These are phyloP conservation scores for Umbelopsis sp. DNA, from an alignment of 192 early-diverging fungal genomes.

Conservation along the genomic window DNA sequence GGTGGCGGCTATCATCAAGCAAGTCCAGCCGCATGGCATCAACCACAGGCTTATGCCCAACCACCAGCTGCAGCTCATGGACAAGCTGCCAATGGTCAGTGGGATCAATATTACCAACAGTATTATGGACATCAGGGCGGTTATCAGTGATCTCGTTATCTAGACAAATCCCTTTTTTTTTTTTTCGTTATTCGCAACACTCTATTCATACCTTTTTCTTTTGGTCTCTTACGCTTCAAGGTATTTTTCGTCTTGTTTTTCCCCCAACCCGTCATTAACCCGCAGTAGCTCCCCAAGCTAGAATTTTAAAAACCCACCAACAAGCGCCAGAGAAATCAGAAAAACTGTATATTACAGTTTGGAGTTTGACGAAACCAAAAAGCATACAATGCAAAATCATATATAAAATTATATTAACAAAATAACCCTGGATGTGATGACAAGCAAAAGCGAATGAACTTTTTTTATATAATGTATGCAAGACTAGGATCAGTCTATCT, in stretches of 20 bases:
- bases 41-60: slow-evolving; percentile 12
- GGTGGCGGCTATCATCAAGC: slow-evolving; percentile 40
- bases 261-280: neutral
- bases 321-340: neutral
- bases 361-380: slow-evolving; percentile 3
- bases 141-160: neutral
- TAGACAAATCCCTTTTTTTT: slow-evolving; percentile 5
- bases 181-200: neutral
- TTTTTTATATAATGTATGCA: too few species aligned
- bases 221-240: neutral
- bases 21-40: slow-evolving; percentile 8
- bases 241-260: neutral
- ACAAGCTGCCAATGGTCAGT: slow-evolving; percentile 36
- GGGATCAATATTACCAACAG: slow-evolving; percentile 48
- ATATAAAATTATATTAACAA: neutral
- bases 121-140: slow-evolving; percentile 27
- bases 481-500: too few species aligned
- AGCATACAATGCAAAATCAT: slow-evolving; percentile 1
- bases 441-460: too few species aligned
- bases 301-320: neutral
- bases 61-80: slow-evolving; percentile 33
- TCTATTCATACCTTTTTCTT: neutral
- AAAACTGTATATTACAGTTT: slow-evolving; percentile 21
- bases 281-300: neutral
- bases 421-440: neutral